Base-by-base conservation (phyloP, 495 filamentous ascomycete genomes). In the Hypoxylon perforatum region DNA sequence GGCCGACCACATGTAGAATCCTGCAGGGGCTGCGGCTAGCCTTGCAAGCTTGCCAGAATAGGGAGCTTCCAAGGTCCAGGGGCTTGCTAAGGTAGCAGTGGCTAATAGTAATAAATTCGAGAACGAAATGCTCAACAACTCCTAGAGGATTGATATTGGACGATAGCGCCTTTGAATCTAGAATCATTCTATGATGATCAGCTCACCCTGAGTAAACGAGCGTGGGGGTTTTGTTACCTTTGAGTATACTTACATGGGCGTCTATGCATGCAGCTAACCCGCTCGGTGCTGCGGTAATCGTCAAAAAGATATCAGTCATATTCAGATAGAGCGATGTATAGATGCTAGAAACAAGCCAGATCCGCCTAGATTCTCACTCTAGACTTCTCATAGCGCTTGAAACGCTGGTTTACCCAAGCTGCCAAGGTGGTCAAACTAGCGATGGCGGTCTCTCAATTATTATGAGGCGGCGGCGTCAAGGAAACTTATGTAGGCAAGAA, bases 181-280 rank as follows among this genome's bases (percentile, higher is more conserved):
- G 65, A 63, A 53, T 54, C 17, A 25, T 50, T 60, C 36, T 42
- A 52, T 33, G 60, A 41, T 33, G 55, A 56, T 63, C 39, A 55
- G 46, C 41, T 21, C 56, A 61, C 56, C 45, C 60, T 57, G 46
- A 47, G 47, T 69, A 59, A n/a, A 38, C 55, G 44, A 46, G 50
- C 55, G 59, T 64, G 54, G 59, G 58, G 54, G 65, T 48, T 42
- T 33, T 47, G 53, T 49, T 55, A 53, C 59, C 48, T 59, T n/a
- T 15, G 30, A 44, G 42, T 35, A 56, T 39, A n/a, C 48, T 47
- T 38, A 58, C 21, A 25, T 36, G 35, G n/a, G 41, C 44, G 18
- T 49, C 57, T 17, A 21, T 25, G 42, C 36, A 25, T 44, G 38
- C 36, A 39, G 14, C 23, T 42, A 50, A 39, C 17, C 2, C 21